A percentile compares a stretch with the other conserved stretches of the same genome.
These are phyloP conservation scores for Magnaporthiopsis incrustans DNA, from an alignment of 2,329 filamentous ascomycete genomes.

Conservation along the genomic window DNA sequence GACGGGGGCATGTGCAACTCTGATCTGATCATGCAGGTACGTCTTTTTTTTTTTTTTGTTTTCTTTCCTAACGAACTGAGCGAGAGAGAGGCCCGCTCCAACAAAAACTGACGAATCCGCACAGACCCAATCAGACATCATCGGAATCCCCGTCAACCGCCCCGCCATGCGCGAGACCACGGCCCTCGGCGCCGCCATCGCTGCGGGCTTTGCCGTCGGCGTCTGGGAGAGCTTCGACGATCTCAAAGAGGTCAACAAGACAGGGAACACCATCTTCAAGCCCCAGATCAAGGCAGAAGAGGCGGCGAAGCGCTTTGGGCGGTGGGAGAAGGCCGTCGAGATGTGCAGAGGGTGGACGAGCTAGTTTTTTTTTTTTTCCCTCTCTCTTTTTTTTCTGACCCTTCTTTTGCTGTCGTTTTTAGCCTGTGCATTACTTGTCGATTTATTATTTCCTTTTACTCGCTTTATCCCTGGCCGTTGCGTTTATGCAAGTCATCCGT, in stretches of 20 bases:
- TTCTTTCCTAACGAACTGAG: too few relatives aligned
- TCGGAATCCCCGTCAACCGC: conserved; percentile 69
- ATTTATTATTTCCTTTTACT: too few relatives aligned
- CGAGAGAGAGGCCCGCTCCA: too few relatives aligned
- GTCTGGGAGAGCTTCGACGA: conserved; percentile 70
- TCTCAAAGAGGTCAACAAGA: conserved; percentile 61
- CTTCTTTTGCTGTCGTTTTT: too few relatives aligned
- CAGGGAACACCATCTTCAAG: conserved; percentile 61
- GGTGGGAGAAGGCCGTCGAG: conserved; percentile 69
- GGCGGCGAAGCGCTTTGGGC: conserved; percentile 55
- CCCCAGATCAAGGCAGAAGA: conserved; percentile 54
- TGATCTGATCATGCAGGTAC: conserved; percentile 72
- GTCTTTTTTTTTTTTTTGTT: too few relatives aligned
- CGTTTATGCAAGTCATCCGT: too few relatives aligned
- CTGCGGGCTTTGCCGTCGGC: conserved; percentile 68
- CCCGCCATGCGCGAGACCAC: conserved; percentile 80
- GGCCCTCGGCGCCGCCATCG: conserved; percentile 72
- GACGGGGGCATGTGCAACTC: conserved; percentile 88
- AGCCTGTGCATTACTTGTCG: too few relatives aligned
- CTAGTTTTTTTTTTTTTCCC: background rate
- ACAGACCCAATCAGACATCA: conserved; percentile 70
- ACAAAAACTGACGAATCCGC: too few relatives aligned
- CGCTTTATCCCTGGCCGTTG: too few relatives aligned
- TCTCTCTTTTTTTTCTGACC: too few relatives aligned
- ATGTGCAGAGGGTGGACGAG: conserved; percentile 68